Base-by-base conservation (phyloP, 257 asterid species). In the Galeopsis tetrahit region DNA sequence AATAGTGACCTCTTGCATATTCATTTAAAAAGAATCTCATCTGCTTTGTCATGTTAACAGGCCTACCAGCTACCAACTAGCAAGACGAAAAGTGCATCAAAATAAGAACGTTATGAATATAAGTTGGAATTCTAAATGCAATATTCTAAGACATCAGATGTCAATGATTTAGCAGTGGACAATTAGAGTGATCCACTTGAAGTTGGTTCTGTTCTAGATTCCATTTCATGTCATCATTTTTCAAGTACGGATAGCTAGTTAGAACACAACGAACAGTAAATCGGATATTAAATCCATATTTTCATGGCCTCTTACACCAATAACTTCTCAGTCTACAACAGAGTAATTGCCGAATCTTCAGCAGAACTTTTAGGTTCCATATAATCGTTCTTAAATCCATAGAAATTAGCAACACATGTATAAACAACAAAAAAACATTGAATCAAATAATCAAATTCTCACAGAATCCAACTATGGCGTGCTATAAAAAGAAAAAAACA, bases 331-430 rank as follows among this genome's bases (percentile, higher is more conserved):
- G 55, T 62, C 46, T 3, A 51, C 8, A 60, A 35, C 33, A 40
- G 59, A 53, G 36, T 17, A 66, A 49, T 4, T 7, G 6, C 9
- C 52, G 32, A 42, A 48, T 10, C 14, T 63, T 70, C 14, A 33
- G 40, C 43, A 62, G 48, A 74, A 10, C 0, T 31, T 56, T 21
- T 31, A 66, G 7, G 14, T 10, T 34, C 62, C 43, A 57, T 48
- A 2, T 4, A 6, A 28, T 40, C 69, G 13, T 59, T 31, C 34
- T 77, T 44, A 33, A 60, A n/a, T 43, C 63, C 59, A 64, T 71
- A 17, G 9, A 17, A 49, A 44, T 57, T 55, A 36, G 7, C 44
- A 63, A 8, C 8, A 13, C 62, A 56, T 31, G 7, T 6, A 13
- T 13, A 58, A 4, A 49, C 56, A 3, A 58, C 7, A 1, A 17